Evolutionary conservation across 1,284 basidiomycete species (phyloP).

Genomic region (Amylostereum areolatum): DNA sequence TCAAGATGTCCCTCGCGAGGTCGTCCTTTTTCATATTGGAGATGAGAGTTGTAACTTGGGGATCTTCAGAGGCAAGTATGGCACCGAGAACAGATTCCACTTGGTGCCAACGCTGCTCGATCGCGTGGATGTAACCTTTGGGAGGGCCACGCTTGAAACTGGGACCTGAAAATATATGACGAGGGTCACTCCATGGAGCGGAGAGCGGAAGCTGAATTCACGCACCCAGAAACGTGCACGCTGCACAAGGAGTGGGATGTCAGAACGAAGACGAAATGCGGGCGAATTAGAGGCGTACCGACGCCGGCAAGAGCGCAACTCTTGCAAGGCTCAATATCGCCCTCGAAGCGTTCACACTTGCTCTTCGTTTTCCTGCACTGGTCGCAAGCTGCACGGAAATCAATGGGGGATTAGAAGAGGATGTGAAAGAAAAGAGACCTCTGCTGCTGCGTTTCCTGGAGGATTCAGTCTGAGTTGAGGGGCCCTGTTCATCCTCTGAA

Average conservation of each 20-base stretch:
- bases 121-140: constrained; percentile 86
- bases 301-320: constrained; percentile 60
- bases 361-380: constrained; percentile 83
- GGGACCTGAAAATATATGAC: constrained; percentile 42
- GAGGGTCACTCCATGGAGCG: too few species aligned
- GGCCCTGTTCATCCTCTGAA: constrained; percentile 47
- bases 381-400: constrained; percentile 55
- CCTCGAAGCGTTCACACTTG: constrained; percentile 67
- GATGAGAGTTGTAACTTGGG: constrained; percentile 63
- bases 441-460: constrained; percentile 63
- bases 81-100: constrained; percentile 80
- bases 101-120: constrained; percentile 84
- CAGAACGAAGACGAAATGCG: background rate
- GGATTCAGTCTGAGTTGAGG: constrained; percentile 25
- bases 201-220: background rate
- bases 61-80: constrained; percentile 68
- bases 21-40: constrained; percentile 64
- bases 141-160: constrained; percentile 84
- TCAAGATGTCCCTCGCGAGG: constrained; percentile 65
- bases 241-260: constrained; percentile 26
- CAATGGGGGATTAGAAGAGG: background rate
- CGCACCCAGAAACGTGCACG: constrained; percentile 73
- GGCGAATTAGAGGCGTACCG: constrained; percentile 31
- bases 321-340: constrained; percentile 53
- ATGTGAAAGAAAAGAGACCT: constrained; percentile 27